Evolutionary conservation across 2,329 filamentous ascomycete species (phyloP).

Genomic region (Exophiala oligosperma): DNA sequence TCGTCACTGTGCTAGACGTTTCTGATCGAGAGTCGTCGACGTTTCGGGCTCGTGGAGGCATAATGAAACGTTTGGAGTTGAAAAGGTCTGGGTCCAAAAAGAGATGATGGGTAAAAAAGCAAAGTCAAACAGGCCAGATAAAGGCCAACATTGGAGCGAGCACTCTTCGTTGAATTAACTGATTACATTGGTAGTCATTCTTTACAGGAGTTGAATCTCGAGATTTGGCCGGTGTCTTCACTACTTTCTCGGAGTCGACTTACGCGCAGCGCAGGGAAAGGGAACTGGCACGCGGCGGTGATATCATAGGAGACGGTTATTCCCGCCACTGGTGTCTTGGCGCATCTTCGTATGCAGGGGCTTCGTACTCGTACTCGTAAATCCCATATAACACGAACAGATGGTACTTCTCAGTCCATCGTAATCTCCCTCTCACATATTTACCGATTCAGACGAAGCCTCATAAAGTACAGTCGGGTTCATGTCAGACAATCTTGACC

Average conservation of each 20-base stretch:
- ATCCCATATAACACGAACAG: no score
- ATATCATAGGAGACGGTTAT: no score
- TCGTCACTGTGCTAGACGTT: slow-evolving; percentile 44
- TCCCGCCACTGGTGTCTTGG: no score
- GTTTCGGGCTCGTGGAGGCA: slow-evolving; percentile 48
- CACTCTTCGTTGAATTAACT: neutral
- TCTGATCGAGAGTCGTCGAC: slow-evolving; percentile 50
- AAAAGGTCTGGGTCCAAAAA: neutral
- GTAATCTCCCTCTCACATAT: no score
- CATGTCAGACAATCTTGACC: neutral
- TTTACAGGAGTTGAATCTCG: no score
- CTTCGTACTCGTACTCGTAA: no score
- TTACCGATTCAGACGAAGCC: neutral
- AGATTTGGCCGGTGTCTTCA: no score
- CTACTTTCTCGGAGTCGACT: no score
- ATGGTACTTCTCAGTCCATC: no score
- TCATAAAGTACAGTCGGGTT: neutral
- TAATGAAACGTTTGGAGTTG: slow-evolving; percentile 21
- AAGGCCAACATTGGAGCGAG: no score
- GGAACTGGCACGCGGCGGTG: neutral
- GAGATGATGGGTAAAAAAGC: neutral
- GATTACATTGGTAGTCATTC: neutral
- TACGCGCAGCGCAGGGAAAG: neutral
- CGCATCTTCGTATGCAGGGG: no score
- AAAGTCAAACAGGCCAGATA: neutral